Evolutionary conservation across 805 yeast genomes (phyloP).

Genomic region (Metschnikowia gelsemii): DNA sequence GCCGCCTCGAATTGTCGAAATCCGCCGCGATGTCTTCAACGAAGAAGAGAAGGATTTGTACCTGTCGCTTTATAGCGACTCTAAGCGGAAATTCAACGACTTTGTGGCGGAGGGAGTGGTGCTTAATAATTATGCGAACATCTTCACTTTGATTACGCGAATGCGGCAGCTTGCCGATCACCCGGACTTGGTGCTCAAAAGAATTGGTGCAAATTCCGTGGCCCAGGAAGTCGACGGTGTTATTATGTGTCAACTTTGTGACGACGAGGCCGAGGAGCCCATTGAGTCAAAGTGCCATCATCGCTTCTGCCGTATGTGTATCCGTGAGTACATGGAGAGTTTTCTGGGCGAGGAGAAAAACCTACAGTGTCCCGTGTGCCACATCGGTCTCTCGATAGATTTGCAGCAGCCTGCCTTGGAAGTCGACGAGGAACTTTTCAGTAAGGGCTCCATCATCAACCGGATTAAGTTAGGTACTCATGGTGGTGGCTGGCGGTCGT

Average conservation of each 20-base stretch:
- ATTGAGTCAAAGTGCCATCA: constrained; percentile 94
- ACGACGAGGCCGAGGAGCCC: constrained; percentile 98
- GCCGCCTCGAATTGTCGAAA: constrained; percentile 93
- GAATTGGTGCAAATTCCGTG: constrained; percentile 47
- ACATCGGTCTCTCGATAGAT: constrained; percentile 88
- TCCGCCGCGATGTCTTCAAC: constrained; percentile 83
- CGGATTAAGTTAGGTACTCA: constrained; percentile 73
- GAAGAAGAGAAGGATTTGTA: constrained; percentile 94
- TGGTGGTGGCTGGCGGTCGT: constrained; percentile 82
- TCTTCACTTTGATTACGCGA: constrained; percentile 90
- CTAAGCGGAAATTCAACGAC: constrained; percentile 82
- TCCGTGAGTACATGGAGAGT: constrained; percentile 85
- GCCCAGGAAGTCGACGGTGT: constrained; percentile 51
- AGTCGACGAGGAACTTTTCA: constrained; percentile 57
- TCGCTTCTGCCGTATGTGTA: constrained; percentile 87
- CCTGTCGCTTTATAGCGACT: constrained; percentile 81
- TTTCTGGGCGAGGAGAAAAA: constrained; percentile 59
- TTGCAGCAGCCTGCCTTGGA: constrained; percentile 82
- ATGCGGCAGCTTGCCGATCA: constrained; percentile 99
- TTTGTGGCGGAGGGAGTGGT: constrained; percentile 97
- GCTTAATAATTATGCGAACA: constrained; percentile 93
- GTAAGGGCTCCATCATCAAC: constrained; percentile 74
- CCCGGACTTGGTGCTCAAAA: constrained; percentile 88
- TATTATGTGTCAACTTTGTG: constrained; percentile 85
- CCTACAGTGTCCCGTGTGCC: constrained; percentile 93